Percentiles rank a stretch among this genome's conserved stretches.
Evolutionary conservation across 2,329 filamentous ascomycete genomes (phyloP).

Genomic region (Phyllosticta citrichinensis): DNA sequence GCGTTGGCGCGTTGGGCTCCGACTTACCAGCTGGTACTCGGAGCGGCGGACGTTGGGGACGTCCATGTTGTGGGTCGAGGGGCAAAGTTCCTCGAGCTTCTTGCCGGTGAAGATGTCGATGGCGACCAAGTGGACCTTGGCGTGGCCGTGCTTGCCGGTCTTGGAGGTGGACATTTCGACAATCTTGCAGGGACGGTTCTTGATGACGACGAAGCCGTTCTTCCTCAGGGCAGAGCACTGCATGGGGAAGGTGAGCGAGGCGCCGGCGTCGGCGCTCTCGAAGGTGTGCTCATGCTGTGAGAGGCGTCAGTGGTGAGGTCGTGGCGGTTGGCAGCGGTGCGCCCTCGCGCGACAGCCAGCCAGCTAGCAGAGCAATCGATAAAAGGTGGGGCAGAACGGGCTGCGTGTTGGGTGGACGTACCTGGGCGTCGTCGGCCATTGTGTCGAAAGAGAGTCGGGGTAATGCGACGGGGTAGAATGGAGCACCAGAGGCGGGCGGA

Average conservation of each 20-base stretch:
- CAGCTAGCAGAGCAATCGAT: constrained; percentile 14
- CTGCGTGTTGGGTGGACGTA: constrained; percentile 32
- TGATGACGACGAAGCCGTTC: constrained; percentile 98
- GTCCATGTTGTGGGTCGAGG: constrained; percentile 96
- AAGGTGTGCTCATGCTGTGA: constrained; percentile 58
- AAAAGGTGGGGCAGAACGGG: constrained; percentile 28
- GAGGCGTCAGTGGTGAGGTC: constrained; percentile 15
- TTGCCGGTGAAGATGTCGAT: constrained; percentile 99
- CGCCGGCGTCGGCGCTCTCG: constrained; percentile 92
- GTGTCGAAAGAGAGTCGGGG: constrained; percentile 35
- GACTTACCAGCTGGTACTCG: constrained; percentile 89
- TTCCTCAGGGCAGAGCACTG: constrained; percentile 99
- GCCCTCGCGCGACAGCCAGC: constrained; percentile 18
- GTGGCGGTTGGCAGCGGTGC: constrained; percentile 4
- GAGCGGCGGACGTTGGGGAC: constrained; percentile 85
- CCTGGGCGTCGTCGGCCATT: constrained; percentile 59
- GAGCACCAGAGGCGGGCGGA: constrained; percentile 20
- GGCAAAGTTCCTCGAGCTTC: constrained; percentile 98
- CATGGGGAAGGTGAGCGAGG: constrained; percentile 89
- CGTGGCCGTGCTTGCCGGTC: constrained; percentile 99
- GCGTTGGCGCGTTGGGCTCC: constrained; percentile 1
- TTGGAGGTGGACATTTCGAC: constrained; percentile 99
- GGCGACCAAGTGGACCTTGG: constrained; percentile 97
- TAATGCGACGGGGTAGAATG: constrained; percentile 22
- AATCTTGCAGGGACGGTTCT: constrained; percentile 99